phyloP scores from a whole-genome alignment of 2,329 filamentous ascomycete genomes.

The Scleromitrula shiraiana region DNA sequence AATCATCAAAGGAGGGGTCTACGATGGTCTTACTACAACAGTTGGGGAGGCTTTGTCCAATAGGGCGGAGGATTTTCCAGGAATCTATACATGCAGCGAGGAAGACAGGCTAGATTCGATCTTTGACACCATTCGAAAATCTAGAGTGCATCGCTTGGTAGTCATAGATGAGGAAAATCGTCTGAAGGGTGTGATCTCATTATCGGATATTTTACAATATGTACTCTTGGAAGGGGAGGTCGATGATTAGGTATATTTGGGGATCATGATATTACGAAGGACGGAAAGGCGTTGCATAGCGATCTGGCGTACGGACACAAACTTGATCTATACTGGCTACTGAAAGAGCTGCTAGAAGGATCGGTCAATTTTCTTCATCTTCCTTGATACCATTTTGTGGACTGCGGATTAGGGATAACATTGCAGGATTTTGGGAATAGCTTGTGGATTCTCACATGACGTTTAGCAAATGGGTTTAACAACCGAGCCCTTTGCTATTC shows the following conservation, averaged over 20 bases:
- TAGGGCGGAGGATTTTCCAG: constrained; percentile 82
- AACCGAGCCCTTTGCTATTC: too few relatives aligned
- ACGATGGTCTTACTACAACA: constrained; percentile 79
- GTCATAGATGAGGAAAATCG: constrained; percentile 85
- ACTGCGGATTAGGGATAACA: constrained; percentile 3
- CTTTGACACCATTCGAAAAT: constrained; percentile 93
- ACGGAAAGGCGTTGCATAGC: constrained; percentile 30
- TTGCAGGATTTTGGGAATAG: constrained; percentile 5
- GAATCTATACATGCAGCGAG: constrained; percentile 91
- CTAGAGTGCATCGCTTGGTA: constrained; percentile 84
- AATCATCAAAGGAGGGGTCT: constrained; percentile 85
- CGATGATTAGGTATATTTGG: constrained; percentile 21
- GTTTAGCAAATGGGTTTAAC: too few relatives aligned
- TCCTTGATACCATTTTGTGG: constrained; percentile 23
- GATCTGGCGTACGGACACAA: constrained; percentile 26
- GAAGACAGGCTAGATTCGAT: constrained; percentile 91
- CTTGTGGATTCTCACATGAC: constrained; percentile 7
- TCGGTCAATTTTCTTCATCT: constrained; percentile 8
- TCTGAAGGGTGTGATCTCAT: constrained; percentile 80
- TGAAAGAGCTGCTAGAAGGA: not conserved
- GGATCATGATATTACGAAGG: constrained; percentile 17
- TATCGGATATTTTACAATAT: constrained; percentile 95
- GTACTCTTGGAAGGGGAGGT: constrained; percentile 59
- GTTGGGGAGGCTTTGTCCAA: constrained; percentile 86
- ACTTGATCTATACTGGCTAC: constrained; percentile 6